A percentile compares a stretch with the other conserved stretches of the same genome.
Conservation (phyloP, 2,329 filamentous ascomycete species). For the Chaetoscypha palmicola region DNA sequence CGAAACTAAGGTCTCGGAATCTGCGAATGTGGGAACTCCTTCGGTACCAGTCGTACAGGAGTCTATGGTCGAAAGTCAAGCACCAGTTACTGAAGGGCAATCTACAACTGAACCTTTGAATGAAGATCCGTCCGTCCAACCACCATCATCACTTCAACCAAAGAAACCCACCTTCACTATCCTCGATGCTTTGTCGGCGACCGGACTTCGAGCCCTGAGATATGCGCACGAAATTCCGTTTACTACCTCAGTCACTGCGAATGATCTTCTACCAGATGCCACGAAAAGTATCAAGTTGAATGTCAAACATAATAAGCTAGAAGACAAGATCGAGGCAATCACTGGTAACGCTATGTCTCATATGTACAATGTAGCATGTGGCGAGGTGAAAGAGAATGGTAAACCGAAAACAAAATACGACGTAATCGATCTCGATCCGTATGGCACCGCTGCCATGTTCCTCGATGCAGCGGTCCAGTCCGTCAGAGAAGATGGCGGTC, state of each 20-base stretch:
- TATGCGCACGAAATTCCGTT: conserved; percentile 90
- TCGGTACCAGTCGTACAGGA: neutral
- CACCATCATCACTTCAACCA: neutral
- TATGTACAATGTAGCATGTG: conserved; percentile 72
- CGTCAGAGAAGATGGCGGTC: conserved; percentile 73
- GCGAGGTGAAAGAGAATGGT: conserved; percentile 29
- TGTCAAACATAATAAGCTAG: conserved; percentile 71
- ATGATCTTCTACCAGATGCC: conserved; percentile 75
- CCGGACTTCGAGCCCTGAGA: conserved; percentile 80
- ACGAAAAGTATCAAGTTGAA: conserved; percentile 78
- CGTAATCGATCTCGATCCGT: conserved; percentile 93
- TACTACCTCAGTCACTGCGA: conserved; percentile 74
- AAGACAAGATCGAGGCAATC: conserved; percentile 62
- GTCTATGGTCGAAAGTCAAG: neutral
- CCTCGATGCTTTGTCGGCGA: conserved; percentile 89
- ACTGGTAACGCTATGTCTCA: conserved; percentile 80
- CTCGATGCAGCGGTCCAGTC: conserved; percentile 85
- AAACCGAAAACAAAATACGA: conserved; percentile 61
- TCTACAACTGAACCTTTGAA: neutral
- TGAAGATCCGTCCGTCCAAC: neutral
- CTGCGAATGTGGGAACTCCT: neutral
- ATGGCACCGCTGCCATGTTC: conserved; percentile 88
- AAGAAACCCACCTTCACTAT: conserved; percentile 57
- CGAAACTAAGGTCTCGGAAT: neutral
- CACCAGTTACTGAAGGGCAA: neutral